phyloP scores from a whole-genome alignment of 768 basidiomycete species.

The Kwoniella sp. region DNA sequence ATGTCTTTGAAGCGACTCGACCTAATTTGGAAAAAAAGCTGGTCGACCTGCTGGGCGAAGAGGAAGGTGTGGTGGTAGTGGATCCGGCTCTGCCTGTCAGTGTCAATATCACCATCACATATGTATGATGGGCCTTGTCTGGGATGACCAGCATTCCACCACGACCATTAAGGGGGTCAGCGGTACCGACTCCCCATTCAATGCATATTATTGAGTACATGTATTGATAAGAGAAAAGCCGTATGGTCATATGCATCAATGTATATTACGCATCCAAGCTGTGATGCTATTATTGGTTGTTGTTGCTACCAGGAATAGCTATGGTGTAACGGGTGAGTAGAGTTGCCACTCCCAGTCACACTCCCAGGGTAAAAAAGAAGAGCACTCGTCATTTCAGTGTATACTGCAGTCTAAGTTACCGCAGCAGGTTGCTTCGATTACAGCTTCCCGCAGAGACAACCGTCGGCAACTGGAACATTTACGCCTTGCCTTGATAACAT shows the following conservation, averaged over 20 bases:
- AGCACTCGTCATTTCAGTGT: neutral
- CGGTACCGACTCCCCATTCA: neutral
- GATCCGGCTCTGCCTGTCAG: slow-evolving; percentile 86
- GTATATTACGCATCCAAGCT: neutral
- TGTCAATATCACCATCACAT: slow-evolving; percentile 60
- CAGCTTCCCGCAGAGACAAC: neutral
- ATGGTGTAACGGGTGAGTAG: no score
- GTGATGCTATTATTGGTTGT: neutral
- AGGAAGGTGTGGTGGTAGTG: slow-evolving; percentile 82
- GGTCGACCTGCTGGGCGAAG: slow-evolving; percentile 73
- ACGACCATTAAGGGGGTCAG: neutral
- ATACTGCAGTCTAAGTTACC: no score
- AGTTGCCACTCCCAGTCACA: neutral
- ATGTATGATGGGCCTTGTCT: slow-evolving; percentile 23
- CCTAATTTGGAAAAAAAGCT: slow-evolving; percentile 87
- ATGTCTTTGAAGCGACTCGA: slow-evolving; percentile 84
- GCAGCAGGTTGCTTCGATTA: no score
- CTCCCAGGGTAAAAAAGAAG: neutral
- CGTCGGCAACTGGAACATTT: slow-evolving; percentile 1
- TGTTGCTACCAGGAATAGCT: neutral
- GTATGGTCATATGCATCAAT: neutral
- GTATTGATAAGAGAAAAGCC: neutral
- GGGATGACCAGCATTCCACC: neutral
- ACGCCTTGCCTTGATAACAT: neutral
- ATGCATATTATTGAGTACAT: neutral